Conservation (phyloP, 495 filamentous ascomycete species). For the Rhizodiscina lignyota region DNA sequence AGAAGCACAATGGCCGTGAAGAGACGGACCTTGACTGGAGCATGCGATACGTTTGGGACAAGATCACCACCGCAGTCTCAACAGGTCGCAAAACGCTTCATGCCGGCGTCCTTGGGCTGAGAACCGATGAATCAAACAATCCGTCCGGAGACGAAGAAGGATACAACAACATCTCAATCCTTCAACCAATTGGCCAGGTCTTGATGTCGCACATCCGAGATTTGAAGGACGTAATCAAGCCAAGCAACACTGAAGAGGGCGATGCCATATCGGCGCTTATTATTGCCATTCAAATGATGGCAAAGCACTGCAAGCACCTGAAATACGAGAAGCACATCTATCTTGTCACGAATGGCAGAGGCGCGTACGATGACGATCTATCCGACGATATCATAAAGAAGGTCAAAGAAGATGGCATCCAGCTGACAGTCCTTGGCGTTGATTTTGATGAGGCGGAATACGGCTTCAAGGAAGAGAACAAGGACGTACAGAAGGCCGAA, state of each 20-base stretch:
- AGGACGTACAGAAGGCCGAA: slow-evolving; percentile 44
- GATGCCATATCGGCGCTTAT: slow-evolving; percentile 80
- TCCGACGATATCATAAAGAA: slow-evolving; percentile 50
- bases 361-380: slow-evolving; percentile 49
- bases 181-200: slow-evolving; percentile 59
- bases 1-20: slow-evolving; percentile 51
- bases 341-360: slow-evolving; percentile 63
- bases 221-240: slow-evolving; percentile 42
- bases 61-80: slow-evolving; percentile 68
- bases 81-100: slow-evolving; percentile 68
- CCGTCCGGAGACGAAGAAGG: slow-evolving; percentile 33
- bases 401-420: slow-evolving; percentile 57
- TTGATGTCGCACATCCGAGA: slow-evolving; percentile 50
- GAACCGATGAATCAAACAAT: slow-evolving; percentile 45
- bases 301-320: slow-evolving; percentile 63
- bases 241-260: slow-evolving; percentile 53
- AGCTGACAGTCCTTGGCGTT: slow-evolving; percentile 64
- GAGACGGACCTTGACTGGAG: slow-evolving; percentile 77
- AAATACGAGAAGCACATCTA: slow-evolving; percentile 75
- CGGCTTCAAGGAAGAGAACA: slow-evolving; percentile 87
- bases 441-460: slow-evolving; percentile 92
- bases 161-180: slow-evolving; percentile 62
- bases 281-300: slow-evolving; percentile 75
- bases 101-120: slow-evolving; percentile 66
- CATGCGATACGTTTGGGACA: slow-evolving; percentile 94